Percentiles rank a stretch among this genome's conserved stretches.
Evolutionary conservation across 306 rosid genomes (phyloP).

Genomic region (Vigna unguiculata): DNA sequence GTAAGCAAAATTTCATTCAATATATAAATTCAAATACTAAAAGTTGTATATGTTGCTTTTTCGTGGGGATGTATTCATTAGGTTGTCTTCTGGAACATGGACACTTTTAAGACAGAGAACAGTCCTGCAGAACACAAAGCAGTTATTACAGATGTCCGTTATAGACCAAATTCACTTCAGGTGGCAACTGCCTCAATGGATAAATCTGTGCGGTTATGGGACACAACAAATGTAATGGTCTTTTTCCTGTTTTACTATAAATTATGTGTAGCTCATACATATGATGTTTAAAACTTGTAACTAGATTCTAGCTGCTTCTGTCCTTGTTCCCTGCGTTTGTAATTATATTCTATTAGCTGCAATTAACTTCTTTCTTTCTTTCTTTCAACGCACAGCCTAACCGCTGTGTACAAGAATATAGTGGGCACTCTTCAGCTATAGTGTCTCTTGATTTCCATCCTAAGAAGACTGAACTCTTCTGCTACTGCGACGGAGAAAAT

Average conservation of each 20-base stretch:
- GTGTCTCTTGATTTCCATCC: conserved; percentile 70
- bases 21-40: conserved; percentile 29
- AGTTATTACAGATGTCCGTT: conserved; percentile 60
- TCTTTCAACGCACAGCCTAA: conserved; percentile 56
- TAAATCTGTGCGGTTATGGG: conserved; percentile 68
- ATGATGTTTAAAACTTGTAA: conserved; percentile 26
- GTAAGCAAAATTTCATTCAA: conserved; percentile 12
- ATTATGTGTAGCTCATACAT: neutral
- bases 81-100: conserved; percentile 66
- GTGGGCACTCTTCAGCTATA: conserved; percentile 52
- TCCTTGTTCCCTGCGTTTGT: conserved; percentile 21
- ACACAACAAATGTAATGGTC: conserved; percentile 54
- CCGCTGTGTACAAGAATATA: conserved; percentile 55
- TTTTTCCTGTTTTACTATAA: conserved; percentile 32
- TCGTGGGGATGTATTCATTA: conserved; percentile 34
- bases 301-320: conserved; percentile 14
- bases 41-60: conserved; percentile 26
- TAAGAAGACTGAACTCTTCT: conserved; percentile 62
- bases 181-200: conserved; percentile 60
- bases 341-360: conserved; percentile 12
- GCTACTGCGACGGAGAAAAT: conserved; percentile 56
- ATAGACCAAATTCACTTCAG: conserved; percentile 66
- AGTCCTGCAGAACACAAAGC: conserved; percentile 61
- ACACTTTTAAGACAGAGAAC: conserved; percentile 49
- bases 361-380: conserved; percentile 14